Conservation (phyloP, 1,284 basidiomycete genomes). For the Austroboletus niveus region DNA sequence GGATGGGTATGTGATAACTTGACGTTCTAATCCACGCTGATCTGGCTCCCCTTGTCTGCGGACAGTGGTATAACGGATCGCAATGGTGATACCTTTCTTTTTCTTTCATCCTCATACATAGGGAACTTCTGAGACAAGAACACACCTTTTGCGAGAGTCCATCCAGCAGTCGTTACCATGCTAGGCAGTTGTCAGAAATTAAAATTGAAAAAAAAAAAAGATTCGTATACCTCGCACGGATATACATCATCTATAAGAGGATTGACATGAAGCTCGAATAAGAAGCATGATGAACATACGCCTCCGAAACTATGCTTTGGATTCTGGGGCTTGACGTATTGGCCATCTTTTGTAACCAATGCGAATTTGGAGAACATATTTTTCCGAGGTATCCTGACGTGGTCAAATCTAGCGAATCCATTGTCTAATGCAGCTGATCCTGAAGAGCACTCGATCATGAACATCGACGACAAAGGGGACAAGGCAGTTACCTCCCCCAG, state of each 20-base stretch:
- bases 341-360: slow-evolving; percentile 63
- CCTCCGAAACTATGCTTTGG: slow-evolving; percentile 78
- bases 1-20: slow-evolving; percentile 69
- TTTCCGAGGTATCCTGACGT: slow-evolving; percentile 68
- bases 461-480: neutral
- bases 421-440: slow-evolving; percentile 65
- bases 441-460: slow-evolving; percentile 18
- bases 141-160: slow-evolving; percentile 58
- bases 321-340: slow-evolving; percentile 69
- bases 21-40: slow-evolving; percentile 55
- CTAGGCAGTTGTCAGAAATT: slow-evolving; percentile 29
- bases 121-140: neutral
- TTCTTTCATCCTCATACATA: neutral
- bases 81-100: slow-evolving; percentile 62
- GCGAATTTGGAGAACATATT: slow-evolving; percentile 80
- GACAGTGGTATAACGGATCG: slow-evolving; percentile 73
- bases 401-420: slow-evolving; percentile 69
- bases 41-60: slow-evolving; percentile 64
- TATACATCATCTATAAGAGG: slow-evolving; percentile 60
- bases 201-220: neutral
- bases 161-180: slow-evolving; percentile 61
- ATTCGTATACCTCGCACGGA: slow-evolving; percentile 52
- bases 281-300: slow-evolving; percentile 39
- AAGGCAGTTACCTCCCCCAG: slow-evolving; percentile 39
- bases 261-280: neutral